Percentiles rank a stretch among this genome's conserved stretches.
Conservation (phyloP, 768 basidiomycete species). For the Auricularia auricula-judae region DNA sequence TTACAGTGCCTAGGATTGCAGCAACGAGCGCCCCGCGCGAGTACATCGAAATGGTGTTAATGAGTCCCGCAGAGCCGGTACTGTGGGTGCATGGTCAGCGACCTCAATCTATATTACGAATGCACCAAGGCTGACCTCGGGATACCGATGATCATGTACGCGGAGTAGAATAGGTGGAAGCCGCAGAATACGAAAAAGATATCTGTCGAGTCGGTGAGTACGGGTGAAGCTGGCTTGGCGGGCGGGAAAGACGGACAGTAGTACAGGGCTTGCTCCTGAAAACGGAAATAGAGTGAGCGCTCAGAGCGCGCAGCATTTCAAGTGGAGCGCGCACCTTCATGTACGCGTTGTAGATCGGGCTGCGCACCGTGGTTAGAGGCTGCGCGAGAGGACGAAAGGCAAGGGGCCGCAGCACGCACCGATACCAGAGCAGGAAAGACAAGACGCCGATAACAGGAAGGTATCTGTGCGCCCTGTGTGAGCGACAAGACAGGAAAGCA, state of each 20-base stretch:
- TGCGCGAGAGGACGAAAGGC: conserved; percentile 2
- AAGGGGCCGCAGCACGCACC: conserved; percentile 35
- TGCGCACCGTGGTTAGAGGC: conserved; percentile 16
- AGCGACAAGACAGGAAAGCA: conserved; percentile 4
- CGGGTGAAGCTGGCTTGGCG: conserved; percentile 2
- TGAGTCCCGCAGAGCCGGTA: conserved; percentile 90
- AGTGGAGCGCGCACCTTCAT: conserved; percentile 60
- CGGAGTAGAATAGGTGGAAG: conserved; percentile 85
- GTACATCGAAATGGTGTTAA: conserved; percentile 83
- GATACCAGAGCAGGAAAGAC: conserved; percentile 93
- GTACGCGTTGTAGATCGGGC: conserved; percentile 95
- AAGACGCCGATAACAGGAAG: conserved; percentile 62
- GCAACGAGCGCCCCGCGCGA: conserved; percentile 60
- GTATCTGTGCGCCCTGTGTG: conserved; percentile 39
- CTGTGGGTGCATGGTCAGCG: conserved; percentile 25
- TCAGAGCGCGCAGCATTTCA: conserved; percentile 11
- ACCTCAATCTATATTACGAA: neutral
- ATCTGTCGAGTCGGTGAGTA: conserved; percentile 36
- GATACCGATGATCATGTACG: conserved; percentile 94
- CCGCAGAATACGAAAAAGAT: conserved; percentile 95
- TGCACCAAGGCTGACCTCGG: conserved; percentile 42
- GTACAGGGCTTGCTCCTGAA: conserved; percentile 84
- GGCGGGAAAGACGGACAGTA: conserved; percentile 51
- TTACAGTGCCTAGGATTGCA: conserved; percentile 67
- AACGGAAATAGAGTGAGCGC: neutral